Base-by-base conservation (phyloP, 352 stramenopile genomes). In the Globisporangium rhizosaccharum region DNA sequence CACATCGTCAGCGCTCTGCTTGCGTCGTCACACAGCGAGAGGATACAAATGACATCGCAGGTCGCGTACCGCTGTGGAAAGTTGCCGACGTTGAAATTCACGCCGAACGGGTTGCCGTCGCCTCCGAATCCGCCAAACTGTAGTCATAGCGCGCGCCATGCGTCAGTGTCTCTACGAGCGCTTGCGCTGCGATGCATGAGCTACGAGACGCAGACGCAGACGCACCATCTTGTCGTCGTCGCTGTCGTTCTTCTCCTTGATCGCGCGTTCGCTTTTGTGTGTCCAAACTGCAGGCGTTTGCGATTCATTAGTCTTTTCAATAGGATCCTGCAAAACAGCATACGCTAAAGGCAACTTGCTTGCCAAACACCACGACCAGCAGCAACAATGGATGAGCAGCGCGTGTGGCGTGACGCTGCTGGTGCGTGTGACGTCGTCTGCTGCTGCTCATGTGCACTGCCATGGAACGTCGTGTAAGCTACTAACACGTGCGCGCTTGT, bases 51-150 rank as follows among this genome's bases (percentile, higher is more conserved):
- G 20, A 37, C 45, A 1, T 14, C 6, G 56, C 30, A 36, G 33
- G 12, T 15, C 49, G 25, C 62, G 47, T 56, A 94, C 82, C 80
- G 72, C 50, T 87, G 69, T 23, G 84, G 82, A 49, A 90, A 90
- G 68, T 87, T 68, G 47, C 78, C 80, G 44, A 90, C 76, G 64
- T 82, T 85, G 62, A 92, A 92, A 66, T 94, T 87, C 56, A 90
- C 75, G 17, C 75, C 76, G 53, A 94, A 94, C 5, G 84, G 84
- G 66, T 94, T 94, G 26, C 67, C 78, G 62, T 90, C 79, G 71
- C 76, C 75, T 17, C 79, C 67, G 48, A 90, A 88, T 51, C 73
- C 77, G 44, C 76, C 76, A 70, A 94, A 92, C 82, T 92, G 57
- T 53, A 48, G 50, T 14, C 10, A 28, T 10, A n/a, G n/a, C 47